Base-by-base conservation (phyloP, 2,329 filamentous ascomycete genomes). In the Arthrobotrys megalospora region DNA sequence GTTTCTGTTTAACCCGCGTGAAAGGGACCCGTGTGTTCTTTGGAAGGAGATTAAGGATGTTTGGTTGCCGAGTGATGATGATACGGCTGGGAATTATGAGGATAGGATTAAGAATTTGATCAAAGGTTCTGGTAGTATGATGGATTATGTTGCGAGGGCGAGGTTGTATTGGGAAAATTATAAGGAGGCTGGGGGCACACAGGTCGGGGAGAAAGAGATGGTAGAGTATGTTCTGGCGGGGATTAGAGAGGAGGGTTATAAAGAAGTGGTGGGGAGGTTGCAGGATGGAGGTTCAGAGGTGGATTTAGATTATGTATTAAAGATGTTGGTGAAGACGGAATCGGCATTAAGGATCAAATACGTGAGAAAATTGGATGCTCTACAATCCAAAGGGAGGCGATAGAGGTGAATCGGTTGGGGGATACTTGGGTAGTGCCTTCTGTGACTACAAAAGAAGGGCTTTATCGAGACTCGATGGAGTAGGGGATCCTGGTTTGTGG, bases 1-100 rank as follows among this genome's bases (percentile, higher is more conserved):
- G 53, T 43, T 19, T 5, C 52, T 69, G 14, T 62, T 69, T 14
- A n/a, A 69, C 32, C 24, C 66, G 1, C 14, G 41, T 14, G 52
- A 69, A 41, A 60, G 24, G 6, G 66, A 69, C 43, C 43, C 66
- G 10, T 62, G 28, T 52, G 24, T 60, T 2, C 55, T 69, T n/a
- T 69, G 52, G 65, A 60, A 8, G 12, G 41, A 50, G 28, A 69
- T 69, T 16, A 60, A 50, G 24, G n/a, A 38, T 2, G 41, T 69
- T 36, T 69, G 65, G 65, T 34, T 45, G 12, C 34, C 47, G 6
- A 38, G 32, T n/a, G 43, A 64, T 36, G 14, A 12, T 36, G 28
- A 8, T 38, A 34, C 48, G 12, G n/a, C 14, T 48, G 28, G 6
- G 62, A 48, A 14, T 16, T 45, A 14, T 7, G 2, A 7, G 47